phyloP scores from a whole-genome alignment of 306 rosid species.

The Gillenia trifoliata region DNA sequence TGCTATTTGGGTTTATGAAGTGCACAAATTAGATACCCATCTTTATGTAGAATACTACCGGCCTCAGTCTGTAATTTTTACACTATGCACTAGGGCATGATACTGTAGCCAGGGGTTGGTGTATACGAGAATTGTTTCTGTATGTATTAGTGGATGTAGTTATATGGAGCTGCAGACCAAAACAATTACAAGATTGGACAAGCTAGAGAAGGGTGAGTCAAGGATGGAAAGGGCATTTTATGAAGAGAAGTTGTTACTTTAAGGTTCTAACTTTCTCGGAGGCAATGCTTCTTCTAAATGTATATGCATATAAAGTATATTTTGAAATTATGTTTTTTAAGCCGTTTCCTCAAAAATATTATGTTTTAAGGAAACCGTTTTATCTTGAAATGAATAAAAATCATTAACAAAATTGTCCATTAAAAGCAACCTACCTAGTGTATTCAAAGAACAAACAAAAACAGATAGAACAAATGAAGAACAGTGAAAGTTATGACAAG shows the following conservation, averaged over 20 bases:
- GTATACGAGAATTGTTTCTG: background rate
- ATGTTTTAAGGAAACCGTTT: background rate
- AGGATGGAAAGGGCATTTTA: background rate
- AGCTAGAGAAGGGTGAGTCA: background rate
- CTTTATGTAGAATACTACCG: background rate
- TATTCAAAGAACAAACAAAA: background rate
- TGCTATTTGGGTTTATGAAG: background rate
- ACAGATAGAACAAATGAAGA: background rate
- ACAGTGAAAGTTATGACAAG: background rate
- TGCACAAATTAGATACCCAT: background rate
- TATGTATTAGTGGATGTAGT: background rate
- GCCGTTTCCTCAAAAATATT: no score
- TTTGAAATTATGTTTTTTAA: background rate
- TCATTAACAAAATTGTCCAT: background rate
- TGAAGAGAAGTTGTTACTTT: background rate
- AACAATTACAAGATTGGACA: background rate
- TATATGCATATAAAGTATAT: background rate
- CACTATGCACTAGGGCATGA: background rate
- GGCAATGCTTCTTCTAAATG: background rate
- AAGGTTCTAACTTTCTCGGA: background rate
- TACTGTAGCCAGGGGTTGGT: background rate
- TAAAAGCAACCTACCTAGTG: background rate
- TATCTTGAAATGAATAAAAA: background rate
- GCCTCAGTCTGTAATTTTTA: background rate
- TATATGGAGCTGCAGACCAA: background rate